Conservation (phyloP, 305 asterid species). For the Fraxinus platypoda region DNA sequence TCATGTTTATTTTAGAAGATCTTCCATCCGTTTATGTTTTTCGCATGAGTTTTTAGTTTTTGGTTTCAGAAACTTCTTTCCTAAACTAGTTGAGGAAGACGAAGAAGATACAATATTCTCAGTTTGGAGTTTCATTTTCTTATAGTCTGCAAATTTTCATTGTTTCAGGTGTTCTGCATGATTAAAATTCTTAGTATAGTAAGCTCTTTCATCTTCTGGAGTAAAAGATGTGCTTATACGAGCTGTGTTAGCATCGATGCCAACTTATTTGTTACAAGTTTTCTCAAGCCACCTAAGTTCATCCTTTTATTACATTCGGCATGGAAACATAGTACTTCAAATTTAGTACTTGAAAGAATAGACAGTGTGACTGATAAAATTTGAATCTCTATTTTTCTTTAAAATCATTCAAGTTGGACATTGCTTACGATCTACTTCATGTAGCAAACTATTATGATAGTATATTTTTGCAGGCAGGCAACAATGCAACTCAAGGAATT, state of each 20-base stretch:
- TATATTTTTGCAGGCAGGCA: background rate
- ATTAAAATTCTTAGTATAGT: background rate
- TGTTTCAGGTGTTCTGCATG: background rate
- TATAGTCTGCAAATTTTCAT: background rate
- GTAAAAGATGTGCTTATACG: background rate
- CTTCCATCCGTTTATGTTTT: background rate
- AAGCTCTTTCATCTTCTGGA: background rate
- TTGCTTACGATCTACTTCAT: background rate
- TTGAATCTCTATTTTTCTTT: too few species aligned
- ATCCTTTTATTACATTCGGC: background rate
- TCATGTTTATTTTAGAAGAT: background rate
- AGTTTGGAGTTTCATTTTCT: background rate
- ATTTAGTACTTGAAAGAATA: too few species aligned
- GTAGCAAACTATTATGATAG: background rate
- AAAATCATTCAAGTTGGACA: too few species aligned
- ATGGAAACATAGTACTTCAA: background rate
- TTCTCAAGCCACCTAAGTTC: background rate
- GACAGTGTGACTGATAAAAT: too few species aligned
- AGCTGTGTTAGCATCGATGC: background rate
- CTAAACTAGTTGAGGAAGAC: background rate
- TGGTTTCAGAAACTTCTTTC: background rate
- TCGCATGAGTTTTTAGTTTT: background rate
- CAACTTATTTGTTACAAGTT: background rate
- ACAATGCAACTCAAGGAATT: background rate
- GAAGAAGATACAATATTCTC: background rate